phyloP scores from a whole-genome alignment of 108 stramenopile genomes.

The Fistulifera solaris region DNA sequence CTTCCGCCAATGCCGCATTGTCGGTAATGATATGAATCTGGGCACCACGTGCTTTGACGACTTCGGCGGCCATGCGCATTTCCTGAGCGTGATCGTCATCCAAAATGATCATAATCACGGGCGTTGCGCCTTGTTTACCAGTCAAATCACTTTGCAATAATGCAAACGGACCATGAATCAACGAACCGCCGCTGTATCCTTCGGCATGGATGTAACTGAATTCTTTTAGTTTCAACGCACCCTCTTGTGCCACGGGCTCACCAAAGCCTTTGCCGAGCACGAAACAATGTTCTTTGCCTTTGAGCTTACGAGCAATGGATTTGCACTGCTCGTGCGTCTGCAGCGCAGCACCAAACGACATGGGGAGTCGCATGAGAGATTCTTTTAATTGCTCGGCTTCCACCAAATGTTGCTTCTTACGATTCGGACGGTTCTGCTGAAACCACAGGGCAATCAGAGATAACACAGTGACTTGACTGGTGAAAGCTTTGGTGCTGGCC shows the following conservation, averaged over 20 bases:
- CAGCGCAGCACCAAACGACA: conserved; percentile 95
- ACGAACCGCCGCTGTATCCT: conserved; percentile 95
- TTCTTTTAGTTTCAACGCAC: conserved; percentile 99
- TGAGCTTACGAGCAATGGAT: conserved; percentile 64
- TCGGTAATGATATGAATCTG: conserved; percentile 95
- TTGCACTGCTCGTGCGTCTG: conserved; percentile 82
- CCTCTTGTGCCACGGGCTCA: conserved; percentile 93
- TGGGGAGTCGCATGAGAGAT: conserved; percentile 93
- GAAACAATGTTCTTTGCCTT: conserved; percentile 92
- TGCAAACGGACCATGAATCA: conserved; percentile 99
- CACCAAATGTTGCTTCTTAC: conserved; percentile 40
- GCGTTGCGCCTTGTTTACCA: conserved; percentile 94
- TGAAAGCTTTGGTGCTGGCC: conserved; percentile 99
- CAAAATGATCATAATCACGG: conserved; percentile 97
- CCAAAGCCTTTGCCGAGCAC: conserved; percentile 93
- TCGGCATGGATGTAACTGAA: conserved; percentile 99
- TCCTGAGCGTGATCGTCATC: conserved; percentile 94
- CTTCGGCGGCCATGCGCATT: conserved; percentile 90
- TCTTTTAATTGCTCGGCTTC: conserved; percentile 67
- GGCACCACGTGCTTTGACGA: conserved; percentile 94
- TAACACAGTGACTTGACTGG: conserved; percentile 96
- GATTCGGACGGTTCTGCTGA: conserved; percentile 63
- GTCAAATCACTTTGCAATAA: conserved; percentile 78
- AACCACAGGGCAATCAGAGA: conserved; percentile 94
- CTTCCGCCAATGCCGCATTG: conserved; percentile 67